Conservation (phyloP, 192 early-diverging fungal genomes). For the Haplosporangium gracile region DNA sequence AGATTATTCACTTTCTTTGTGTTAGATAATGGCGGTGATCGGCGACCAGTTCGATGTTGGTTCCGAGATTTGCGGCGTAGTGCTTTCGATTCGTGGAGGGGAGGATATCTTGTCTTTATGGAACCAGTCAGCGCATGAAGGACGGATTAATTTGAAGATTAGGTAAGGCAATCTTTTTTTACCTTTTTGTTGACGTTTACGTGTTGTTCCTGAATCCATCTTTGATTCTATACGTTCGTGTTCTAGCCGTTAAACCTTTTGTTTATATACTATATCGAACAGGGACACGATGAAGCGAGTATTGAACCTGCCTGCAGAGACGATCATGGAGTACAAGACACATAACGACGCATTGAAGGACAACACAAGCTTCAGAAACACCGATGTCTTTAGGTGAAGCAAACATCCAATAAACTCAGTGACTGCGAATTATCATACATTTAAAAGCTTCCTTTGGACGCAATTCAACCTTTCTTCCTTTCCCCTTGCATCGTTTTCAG, state of each 20-base stretch:
- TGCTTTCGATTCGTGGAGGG: constrained; percentile 90
- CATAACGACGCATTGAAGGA: constrained; percentile 91
- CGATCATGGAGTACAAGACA: constrained; percentile 96
- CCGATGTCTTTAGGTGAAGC: constrained; percentile 78
- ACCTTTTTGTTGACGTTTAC: background rate
- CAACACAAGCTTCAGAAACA: constrained; percentile 89
- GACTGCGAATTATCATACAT: background rate
- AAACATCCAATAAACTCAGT: background rate
- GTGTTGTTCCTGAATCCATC: background rate
- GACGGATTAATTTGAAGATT: constrained; percentile 86
- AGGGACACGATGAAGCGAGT: constrained; percentile 91
- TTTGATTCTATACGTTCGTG: background rate
- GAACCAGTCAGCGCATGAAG: constrained; percentile 90
- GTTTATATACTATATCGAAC: background rate
- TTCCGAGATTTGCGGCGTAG: constrained; percentile 92
- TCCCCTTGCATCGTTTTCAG: background rate
- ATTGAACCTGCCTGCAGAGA: constrained; percentile 87
- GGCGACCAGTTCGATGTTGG: constrained; percentile 93
- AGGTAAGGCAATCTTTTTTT: constrained; percentile 57
- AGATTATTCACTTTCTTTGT: background rate
- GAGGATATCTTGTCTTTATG: constrained; percentile 97
- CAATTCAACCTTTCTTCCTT: background rate
- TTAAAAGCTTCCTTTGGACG: background rate
- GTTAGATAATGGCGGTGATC: constrained; percentile 84
- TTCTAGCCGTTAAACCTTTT: constrained; percentile 7